phyloP scores from a whole-genome alignment of 1,139 yeast genomes.

The Zygosaccharomyces pseudobailii region DNA sequence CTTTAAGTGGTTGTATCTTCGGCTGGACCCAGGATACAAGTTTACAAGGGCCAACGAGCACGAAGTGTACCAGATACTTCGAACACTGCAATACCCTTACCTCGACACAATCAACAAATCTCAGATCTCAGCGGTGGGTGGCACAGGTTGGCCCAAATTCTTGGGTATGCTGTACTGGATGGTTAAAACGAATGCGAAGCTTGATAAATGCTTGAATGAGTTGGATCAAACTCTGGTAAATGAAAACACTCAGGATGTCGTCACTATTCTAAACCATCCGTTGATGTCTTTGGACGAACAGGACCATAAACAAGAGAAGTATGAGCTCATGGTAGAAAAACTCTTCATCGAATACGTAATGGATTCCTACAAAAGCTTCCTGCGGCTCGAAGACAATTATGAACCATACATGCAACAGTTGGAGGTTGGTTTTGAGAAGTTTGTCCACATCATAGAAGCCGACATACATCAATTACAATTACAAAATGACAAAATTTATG shows the following conservation, averaged over 20 bases:
- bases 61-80: conserved; percentile 67
- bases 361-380: conserved; percentile 62
- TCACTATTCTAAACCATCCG: conserved; percentile 38
- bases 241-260: conserved; percentile 30
- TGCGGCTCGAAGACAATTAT: conserved; percentile 61
- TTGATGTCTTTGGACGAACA: conserved; percentile 40
- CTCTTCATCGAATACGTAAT: conserved; percentile 63
- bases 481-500: conserved; percentile 37
- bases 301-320: conserved; percentile 34
- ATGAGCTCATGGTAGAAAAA: conserved; percentile 44
- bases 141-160: conserved; percentile 82
- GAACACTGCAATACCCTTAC: conserved; percentile 70
- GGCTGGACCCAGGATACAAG: conserved; percentile 73
- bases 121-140: conserved; percentile 88
- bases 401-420: conserved; percentile 51
- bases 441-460: conserved; percentile 41
- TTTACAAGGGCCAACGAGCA: conserved; percentile 67
- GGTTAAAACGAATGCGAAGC: conserved; percentile 50
- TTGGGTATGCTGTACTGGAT: conserved; percentile 81
- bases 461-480: conserved; percentile 42
- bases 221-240: conserved; percentile 22
- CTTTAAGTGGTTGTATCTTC: conserved; percentile 72
- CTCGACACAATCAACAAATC: conserved; percentile 74
- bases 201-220: conserved; percentile 37
- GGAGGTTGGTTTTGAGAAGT: conserved; percentile 48